Conservation (phyloP, 441 rosid genomes). For the Biscutella auriculata region DNA sequence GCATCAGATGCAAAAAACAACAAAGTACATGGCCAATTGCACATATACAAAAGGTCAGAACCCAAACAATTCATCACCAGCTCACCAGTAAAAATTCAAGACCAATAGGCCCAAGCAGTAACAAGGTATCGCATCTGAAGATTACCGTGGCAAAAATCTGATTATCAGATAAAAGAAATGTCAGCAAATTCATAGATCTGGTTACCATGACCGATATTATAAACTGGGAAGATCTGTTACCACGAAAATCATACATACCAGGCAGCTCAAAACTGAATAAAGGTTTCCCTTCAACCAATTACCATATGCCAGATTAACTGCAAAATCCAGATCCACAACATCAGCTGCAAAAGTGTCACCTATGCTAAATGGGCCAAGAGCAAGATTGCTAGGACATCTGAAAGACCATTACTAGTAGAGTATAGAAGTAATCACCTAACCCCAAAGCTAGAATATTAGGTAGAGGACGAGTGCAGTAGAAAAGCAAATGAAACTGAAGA, state of each 20-base stretch:
- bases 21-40: background rate
- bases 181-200: constrained; percentile 13
- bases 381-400: constrained; percentile 1
- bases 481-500: constrained; percentile 83
- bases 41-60: constrained; percentile 5
- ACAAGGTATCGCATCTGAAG: constrained; percentile 78
- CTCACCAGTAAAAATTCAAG: constrained; percentile 72
- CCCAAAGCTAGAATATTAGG: constrained; percentile 80
- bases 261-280: constrained; percentile 61
- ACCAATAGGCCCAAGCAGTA: constrained; percentile 75
- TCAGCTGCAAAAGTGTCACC: constrained; percentile 9
- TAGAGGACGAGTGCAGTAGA: constrained; percentile 86
- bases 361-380: background rate
- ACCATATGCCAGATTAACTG: constrained; percentile 82
- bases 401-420: constrained; percentile 11
- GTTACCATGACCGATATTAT: background rate
- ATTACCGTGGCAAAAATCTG: constrained; percentile 61
- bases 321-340: constrained; percentile 22
- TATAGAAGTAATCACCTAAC: constrained; percentile 50
- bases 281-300: constrained; percentile 52
- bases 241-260: constrained; percentile 39
- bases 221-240: background rate
- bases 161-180: constrained; percentile 17
- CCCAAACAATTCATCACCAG: constrained; percentile 11
- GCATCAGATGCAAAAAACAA: constrained; percentile 21